phyloP scores from a whole-genome alignment of 148 eudicot species.

The Arctostaphylos glauca region DNA sequence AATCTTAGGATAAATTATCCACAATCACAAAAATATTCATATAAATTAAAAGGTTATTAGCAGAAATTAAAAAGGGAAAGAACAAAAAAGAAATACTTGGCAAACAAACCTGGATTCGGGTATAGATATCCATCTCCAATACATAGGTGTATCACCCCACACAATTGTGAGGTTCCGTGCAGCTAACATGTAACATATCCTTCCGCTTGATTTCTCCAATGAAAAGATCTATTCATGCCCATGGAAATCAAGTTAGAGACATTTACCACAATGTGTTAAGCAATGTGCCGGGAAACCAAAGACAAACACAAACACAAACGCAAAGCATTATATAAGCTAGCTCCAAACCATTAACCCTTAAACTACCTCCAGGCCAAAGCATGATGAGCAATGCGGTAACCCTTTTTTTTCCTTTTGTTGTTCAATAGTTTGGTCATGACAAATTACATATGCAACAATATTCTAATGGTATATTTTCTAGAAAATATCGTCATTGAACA shows the following conservation, averaged over 20 bases:
- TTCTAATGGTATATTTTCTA: background rate
- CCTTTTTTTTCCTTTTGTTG: background rate
- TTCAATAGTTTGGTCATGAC: background rate
- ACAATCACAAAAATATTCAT: background rate
- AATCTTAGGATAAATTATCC: background rate
- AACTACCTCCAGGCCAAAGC: background rate
- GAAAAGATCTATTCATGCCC: constrained; percentile 49
- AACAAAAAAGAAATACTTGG: background rate
- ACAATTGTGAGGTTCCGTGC: constrained; percentile 53
- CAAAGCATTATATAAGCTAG: background rate
- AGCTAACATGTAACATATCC: constrained; percentile 52
- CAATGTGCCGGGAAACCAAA: background rate
- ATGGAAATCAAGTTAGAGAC: background rate
- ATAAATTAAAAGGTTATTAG: background rate
- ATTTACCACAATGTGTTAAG: background rate
- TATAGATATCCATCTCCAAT: constrained; percentile 56
- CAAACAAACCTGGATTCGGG: constrained; percentile 49
- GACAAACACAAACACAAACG: background rate
- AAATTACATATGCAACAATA: background rate
- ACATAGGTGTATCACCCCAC: constrained; percentile 56
- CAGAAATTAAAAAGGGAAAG: background rate
- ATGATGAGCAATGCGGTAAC: background rate
- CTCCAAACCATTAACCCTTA: background rate
- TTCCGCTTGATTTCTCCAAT: constrained; percentile 60
- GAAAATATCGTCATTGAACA: background rate